A percentile compares a stretch with the other conserved stretches of the same genome.
phyloP scores from a whole-genome alignment of 1,139 yeast genomes.

The Saccharomyces hybrid region DNA sequence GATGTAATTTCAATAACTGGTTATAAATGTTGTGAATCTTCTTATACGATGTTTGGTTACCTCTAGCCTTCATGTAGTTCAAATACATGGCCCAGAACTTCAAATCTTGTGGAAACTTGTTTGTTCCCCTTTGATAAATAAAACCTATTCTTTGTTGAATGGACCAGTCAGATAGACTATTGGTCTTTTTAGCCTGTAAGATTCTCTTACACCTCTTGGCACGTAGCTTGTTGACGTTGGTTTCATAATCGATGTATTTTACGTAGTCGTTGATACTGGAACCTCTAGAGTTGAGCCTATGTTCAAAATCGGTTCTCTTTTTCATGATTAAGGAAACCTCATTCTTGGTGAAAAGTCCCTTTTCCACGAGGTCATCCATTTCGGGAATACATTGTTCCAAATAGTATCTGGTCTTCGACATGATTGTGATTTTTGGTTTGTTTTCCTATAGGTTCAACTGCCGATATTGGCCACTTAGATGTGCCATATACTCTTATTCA shows the following conservation, averaged over 20 bases:
- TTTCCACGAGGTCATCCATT: conserved; percentile 74
- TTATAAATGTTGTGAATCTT: conserved; percentile 78
- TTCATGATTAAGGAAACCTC: conserved; percentile 86
- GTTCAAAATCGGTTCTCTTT: conserved; percentile 92
- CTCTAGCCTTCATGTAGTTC: conserved; percentile 51
- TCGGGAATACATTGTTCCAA: conserved; percentile 87
- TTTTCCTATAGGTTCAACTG: not conserved
- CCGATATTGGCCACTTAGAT: not conserved
- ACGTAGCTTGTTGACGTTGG: conserved; percentile 70
- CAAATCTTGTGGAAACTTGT: conserved; percentile 70
- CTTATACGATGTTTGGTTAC: conserved; percentile 60
- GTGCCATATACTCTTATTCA: not conserved
- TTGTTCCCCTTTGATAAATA: conserved; percentile 76
- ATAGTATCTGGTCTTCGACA: conserved; percentile 63
- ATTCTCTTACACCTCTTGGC: conserved; percentile 62
- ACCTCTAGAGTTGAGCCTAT: conserved; percentile 78
- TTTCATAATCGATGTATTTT: conserved; percentile 74
- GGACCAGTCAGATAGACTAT: conserved; percentile 77
- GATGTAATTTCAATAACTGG: conserved; percentile 74
- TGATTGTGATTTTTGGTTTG: not conserved
- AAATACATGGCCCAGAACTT: conserved; percentile 75
- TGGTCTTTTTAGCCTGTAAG: conserved; percentile 40
- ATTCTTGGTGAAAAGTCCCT: conserved; percentile 69
- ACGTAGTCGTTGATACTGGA: conserved; percentile 71
- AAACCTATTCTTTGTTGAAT: conserved; percentile 75